Evolutionary conservation across 1,284 basidiomycete species (phyloP), one percentile per base, ranked within the genome.

Genomic region (Takashimella koratensis): DNA sequence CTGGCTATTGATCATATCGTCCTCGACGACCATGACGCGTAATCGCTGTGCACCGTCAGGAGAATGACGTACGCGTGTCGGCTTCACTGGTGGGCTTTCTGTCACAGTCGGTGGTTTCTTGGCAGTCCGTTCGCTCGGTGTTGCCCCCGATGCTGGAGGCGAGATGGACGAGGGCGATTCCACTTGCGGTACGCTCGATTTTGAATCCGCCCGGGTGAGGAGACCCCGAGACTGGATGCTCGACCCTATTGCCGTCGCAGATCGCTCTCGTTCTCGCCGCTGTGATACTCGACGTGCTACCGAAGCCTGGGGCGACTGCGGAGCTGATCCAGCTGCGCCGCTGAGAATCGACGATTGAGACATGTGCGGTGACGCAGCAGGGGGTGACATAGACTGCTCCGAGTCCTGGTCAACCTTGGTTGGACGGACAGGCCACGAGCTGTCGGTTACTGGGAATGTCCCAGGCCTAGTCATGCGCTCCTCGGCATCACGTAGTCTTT

Each of bases 1-100:
- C 50, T 79, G 82, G 11, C 85, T 82, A 69, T 91, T 91, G 67
- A 91, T 85, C 52, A 84, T 80, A 61, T 90, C 88, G 45, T 74
- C 72, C 78, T 90, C 88, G 2, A 88, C 87, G 21, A 89, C 82
- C 42, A 90, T 70, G 3, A 89, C 79, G 12, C 84, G 78, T 52
- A 89, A 65, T 51, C 76, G 76, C 6, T 63, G 58, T 44, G 53
- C 27, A 5, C 53, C 62, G 20, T 56, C 56, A 0, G 60, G 49
- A 3, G 45, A 19, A 13, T n/a, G 42, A 36, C 30, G 30, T 36
- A 8, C 30, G 8, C 30, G 8, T 47, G 16, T 47, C 48, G 5
- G 49, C n/a, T 8, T 36, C 8, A 8, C 16, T 36, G 30, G 16
- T 8, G 30, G 30, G 16, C 16, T 36, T 8, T 8, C 10, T 16